Evolutionary conservation across 108 stramenopile genomes (phyloP).

Genomic region (Skeletonema costatum): DNA sequence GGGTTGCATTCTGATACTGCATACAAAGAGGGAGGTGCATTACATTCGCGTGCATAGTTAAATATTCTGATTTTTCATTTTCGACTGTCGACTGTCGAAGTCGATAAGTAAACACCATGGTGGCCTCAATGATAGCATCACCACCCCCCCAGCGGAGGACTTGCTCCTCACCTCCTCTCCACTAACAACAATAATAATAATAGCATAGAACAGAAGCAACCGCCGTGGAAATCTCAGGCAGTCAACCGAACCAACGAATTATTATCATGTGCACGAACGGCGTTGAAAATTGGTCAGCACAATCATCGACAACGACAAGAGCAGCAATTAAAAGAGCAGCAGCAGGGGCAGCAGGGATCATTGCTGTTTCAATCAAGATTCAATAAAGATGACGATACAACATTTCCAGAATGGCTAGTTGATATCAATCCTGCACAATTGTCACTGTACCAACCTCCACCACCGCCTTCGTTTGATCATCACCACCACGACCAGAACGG

Average conservation of each 20-base stretch:
- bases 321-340: not conserved
- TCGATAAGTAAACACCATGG: not conserved
- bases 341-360: not conserved
- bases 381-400: not conserved
- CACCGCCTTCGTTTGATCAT: not conserved
- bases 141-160: not conserved
- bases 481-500: not conserved
- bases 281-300: constrained; percentile 65
- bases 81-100: not conserved
- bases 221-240: constrained; percentile 42
- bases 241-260: constrained; percentile 77
- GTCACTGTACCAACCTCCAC: constrained; percentile 19
- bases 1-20: no score
- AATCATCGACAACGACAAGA: constrained; percentile 25
- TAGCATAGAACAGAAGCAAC: not conserved
- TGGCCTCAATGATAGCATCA: not conserved
- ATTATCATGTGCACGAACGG: constrained; percentile 78
- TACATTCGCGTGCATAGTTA: no score
- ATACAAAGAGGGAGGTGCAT: no score
- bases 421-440: constrained; percentile 34
- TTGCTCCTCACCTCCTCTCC: not conserved
- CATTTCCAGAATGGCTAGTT: constrained; percentile 39
- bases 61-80: not conserved
- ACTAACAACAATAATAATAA: not conserved
- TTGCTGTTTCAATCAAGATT: not conserved